phyloP scores from a whole-genome alignment of 768 basidiomycete genomes.

The Rhodotorula babjevae region DNA sequence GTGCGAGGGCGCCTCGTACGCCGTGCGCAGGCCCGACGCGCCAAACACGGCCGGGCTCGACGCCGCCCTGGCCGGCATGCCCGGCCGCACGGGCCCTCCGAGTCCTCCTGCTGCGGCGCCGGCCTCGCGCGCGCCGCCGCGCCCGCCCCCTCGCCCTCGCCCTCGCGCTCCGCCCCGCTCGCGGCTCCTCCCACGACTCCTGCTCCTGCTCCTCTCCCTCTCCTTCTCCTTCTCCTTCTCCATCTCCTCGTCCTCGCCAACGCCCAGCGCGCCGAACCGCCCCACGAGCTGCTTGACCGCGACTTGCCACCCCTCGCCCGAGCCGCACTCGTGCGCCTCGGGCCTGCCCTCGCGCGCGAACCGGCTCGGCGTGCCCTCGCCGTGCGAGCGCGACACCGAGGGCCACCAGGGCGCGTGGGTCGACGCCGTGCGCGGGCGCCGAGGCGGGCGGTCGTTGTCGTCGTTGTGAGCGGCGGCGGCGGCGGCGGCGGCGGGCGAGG shows the following conservation, averaged over 20 bases:
- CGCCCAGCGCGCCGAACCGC: neutral
- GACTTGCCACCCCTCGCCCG: neutral
- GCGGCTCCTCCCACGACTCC: neutral
- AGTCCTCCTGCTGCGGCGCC: too few relatives aligned
- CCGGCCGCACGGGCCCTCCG: too few relatives aligned
- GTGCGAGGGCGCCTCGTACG: neutral
- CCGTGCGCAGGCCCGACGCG: neutral
- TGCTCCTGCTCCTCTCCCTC: neutral
- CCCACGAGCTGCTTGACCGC: neutral
- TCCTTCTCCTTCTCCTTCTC: neutral
- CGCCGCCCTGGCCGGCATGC: neutral
- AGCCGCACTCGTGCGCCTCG: constrained; percentile 10
- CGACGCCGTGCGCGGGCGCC: too few relatives aligned
- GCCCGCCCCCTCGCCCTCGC: neutral
- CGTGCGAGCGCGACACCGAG: neutral
- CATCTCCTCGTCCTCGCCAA: neutral
- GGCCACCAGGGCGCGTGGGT: constrained; percentile 16
- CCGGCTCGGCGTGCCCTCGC: constrained; percentile 3
- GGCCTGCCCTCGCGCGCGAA: neutral
- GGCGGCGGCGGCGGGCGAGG: neutral
- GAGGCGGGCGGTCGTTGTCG: too few relatives aligned
- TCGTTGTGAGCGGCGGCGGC: neutral
- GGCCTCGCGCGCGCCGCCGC: neutral
- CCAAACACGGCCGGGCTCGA: constrained; percentile 12
- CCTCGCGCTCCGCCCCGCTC: neutral